Evolutionary conservation across 805 yeast genomes (phyloP), one percentile per base, ranked within the genome.

Genomic region (Clavispora fructus): DNA sequence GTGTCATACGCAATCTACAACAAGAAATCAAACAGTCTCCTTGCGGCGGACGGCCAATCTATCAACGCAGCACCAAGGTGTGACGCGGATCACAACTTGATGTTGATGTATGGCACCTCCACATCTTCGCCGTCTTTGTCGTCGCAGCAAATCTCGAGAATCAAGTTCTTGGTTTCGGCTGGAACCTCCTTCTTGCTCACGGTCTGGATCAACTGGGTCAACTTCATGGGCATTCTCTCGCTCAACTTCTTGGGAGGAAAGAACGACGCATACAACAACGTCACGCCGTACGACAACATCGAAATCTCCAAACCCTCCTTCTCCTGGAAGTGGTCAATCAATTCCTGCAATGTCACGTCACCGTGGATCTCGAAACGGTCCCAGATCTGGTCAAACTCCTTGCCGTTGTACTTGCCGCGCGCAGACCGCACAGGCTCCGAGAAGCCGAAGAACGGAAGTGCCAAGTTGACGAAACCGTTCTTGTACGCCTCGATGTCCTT

Each of bases 381-480:
- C 99, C 99, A 94, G 58, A 92, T 89, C 66, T 77, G 81, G 67
- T 94, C 99, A 59, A 87, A 85, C 53, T 74, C 75, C 62, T 85
- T 87, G 37, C 71, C 76, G 58, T 90, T 90, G 68, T 90, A 91
- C 62, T 84, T 80, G 47, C 87, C 85, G 68, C 87, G 83, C 40
- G 86, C 79, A 33, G 97, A 88, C 41, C 83, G 84, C 59, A 94
- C 82, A 44, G 99, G 99, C 70, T 94, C 99, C 10, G 97, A 88
- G 64, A 94, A 94, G 7, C 96, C 98, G 62, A 94, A 82, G 74
- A 94, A 94, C 51, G 99, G 98, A 51, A 94, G 77, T 1, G 97
- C 97, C 68, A 94, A 73, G 63, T 89, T 89, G 51, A 89, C 78
- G 59, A 90, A 91, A 3, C 99, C 97, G 64, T 94, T 92, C 72